Percentiles rank a stretch among this genome's conserved stretches.
Evolutionary conservation across 495 filamentous ascomycete species (phyloP).

Genomic region (Penicillium lividum): DNA sequence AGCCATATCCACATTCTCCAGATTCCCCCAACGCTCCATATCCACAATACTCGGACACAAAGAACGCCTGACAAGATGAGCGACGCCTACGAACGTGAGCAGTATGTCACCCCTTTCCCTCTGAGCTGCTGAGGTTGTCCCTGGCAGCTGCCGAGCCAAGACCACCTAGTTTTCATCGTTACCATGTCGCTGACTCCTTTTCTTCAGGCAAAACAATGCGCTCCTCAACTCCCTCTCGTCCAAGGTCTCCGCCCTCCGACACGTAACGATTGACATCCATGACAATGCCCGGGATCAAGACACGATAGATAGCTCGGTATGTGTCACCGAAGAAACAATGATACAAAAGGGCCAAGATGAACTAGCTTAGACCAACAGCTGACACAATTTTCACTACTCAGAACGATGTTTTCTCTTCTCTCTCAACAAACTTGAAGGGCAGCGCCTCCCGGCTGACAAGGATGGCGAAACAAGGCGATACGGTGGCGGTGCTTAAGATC

Average conservation of each 20-base stretch:
- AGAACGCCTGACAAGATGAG: slow-evolving; percentile 61
- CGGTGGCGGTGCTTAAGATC: slow-evolving; percentile 85
- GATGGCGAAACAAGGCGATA: slow-evolving; percentile 90
- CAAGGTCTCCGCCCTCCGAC: slow-evolving; percentile 88
- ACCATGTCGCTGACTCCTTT: slow-evolving; percentile 12
- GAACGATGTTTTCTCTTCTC: slow-evolving; percentile 64
- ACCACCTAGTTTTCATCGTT: background rate
- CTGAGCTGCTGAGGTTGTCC: background rate
- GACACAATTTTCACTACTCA: slow-evolving; percentile 19
- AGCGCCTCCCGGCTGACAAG: slow-evolving; percentile 84
- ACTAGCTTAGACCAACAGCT: slow-evolving; percentile 1
- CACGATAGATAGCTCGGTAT: slow-evolving; percentile 81
- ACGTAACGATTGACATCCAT: slow-evolving; percentile 98
- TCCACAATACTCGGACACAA: background rate
- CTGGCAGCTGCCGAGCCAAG: background rate
- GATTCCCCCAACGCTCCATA: background rate
- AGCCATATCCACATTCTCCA: background rate
- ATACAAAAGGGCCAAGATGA: background rate
- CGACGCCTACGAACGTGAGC: slow-evolving; percentile 92
- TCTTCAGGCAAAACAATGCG: slow-evolving; percentile 81
- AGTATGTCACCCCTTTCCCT: slow-evolving; percentile 41
- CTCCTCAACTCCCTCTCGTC: slow-evolving; percentile 86
- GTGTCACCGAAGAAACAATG: slow-evolving; percentile 23
- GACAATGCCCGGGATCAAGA: slow-evolving; percentile 86
- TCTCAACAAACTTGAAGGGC: slow-evolving; percentile 67